These are phyloP conservation scores for Ustilaginoidea virens DNA, from an alignment of 2,329 filamentous ascomycete genomes.

Conservation along the genomic window DNA sequence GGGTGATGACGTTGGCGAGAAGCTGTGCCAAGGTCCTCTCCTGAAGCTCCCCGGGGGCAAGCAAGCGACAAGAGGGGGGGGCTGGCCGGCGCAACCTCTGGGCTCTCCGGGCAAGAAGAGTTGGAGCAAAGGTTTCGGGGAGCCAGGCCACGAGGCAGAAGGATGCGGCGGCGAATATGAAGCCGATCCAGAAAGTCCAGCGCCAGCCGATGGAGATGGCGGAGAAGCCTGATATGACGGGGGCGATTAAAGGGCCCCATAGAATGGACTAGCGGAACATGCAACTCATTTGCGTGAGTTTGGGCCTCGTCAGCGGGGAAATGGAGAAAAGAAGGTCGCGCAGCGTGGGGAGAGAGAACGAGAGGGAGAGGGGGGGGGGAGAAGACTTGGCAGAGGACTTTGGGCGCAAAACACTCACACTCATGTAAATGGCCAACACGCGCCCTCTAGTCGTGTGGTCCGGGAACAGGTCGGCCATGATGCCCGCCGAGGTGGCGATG, in stretches of 20 bases:
- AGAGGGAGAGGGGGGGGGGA: too few relatives aligned
- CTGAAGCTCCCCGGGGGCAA: slow-evolving; percentile 50
- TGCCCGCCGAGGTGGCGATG: slow-evolving; percentile 42
- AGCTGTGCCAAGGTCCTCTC: slow-evolving; percentile 40
- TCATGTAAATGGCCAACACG: slow-evolving; percentile 50
- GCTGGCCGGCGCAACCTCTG: slow-evolving; percentile 36
- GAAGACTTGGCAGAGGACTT: too few relatives aligned
- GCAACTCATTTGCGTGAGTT: too few relatives aligned
- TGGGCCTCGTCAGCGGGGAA: background rate
- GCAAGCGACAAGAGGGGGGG: slow-evolving; percentile 31
- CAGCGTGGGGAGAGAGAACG: too few relatives aligned
- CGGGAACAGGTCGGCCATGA: slow-evolving; percentile 49
- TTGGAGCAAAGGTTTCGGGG: slow-evolving; percentile 47
- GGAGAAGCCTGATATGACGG: slow-evolving; percentile 49
- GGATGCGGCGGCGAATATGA: slow-evolving; percentile 51
- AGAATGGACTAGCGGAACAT: slow-evolving; percentile 45
- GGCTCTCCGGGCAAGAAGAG: slow-evolving; percentile 43
- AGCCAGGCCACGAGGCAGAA: slow-evolving; percentile 44
- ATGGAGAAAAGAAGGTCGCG: background rate
- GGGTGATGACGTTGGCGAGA: slow-evolving; percentile 48
- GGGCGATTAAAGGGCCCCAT: slow-evolving; percentile 48
- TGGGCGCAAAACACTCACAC: slow-evolving; percentile 18
- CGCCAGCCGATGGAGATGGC: slow-evolving; percentile 45
- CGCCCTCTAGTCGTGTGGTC: slow-evolving; percentile 34
- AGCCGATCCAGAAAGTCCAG: slow-evolving; percentile 55